Percentiles rank a stretch among this genome's conserved stretches.
Evolutionary conservation across 108 stramenopile genomes (phyloP).

Genomic region (Aurantiochytrium sp.): DNA sequence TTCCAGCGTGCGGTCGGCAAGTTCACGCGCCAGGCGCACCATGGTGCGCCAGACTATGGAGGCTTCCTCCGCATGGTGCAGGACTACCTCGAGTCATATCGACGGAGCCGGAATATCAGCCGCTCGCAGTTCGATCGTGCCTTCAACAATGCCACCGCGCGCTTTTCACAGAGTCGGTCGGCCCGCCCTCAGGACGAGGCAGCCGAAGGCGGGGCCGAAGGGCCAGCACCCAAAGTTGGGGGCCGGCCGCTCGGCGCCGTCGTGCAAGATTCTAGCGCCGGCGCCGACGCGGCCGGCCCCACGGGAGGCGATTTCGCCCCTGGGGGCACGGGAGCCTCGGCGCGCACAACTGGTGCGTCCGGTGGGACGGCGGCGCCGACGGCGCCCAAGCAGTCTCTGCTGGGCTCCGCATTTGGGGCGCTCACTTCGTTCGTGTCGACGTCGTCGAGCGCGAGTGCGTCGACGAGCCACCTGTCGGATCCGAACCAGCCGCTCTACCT

Average conservation of each 20-base stretch:
- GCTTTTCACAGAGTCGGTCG: neutral
- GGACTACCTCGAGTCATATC: conserved; percentile 5
- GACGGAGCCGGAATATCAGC: conserved; percentile 5
- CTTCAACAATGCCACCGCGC: neutral
- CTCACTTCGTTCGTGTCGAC: neutral
- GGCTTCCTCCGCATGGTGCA: conserved; percentile 6
- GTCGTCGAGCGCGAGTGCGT: neutral
- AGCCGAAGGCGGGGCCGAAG: too few species aligned
- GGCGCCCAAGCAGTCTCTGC: neutral
- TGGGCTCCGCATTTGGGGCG: neutral
- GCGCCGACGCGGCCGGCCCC: too few species aligned
- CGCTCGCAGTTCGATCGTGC: neutral
- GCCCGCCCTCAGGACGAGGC: neutral
- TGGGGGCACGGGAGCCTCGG: too few species aligned
- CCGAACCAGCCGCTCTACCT: neutral
- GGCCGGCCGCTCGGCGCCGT: too few species aligned
- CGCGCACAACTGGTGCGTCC: too few species aligned
- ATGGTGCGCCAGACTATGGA: neutral
- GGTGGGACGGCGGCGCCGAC: too few species aligned
- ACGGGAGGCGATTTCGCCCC: too few species aligned
- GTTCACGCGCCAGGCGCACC: neutral
- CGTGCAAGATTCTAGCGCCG: too few species aligned
- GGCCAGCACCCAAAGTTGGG: too few species aligned
- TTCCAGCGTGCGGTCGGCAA: neutral
- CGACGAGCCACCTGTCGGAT: neutral